Conservation (phyloP, 371 early-diverging fungal genomes). For the Mucor ambiguus region DNA sequence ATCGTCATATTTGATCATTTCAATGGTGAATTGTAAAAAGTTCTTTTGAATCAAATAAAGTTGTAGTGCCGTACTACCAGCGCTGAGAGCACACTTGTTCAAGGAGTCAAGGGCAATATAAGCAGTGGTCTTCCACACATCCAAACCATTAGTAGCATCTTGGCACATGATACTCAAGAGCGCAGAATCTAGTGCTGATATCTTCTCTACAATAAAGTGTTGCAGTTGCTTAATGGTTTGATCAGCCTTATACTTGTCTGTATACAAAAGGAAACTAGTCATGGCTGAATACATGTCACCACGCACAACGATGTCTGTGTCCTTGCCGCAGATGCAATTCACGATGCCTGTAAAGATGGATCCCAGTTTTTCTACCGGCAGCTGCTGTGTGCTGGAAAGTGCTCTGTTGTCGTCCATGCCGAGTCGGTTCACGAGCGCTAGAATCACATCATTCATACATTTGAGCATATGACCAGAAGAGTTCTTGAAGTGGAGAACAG, state of each 20-base stretch:
- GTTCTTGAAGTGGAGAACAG: slow-evolving; percentile 37
- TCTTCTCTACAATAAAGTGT: slow-evolving; percentile 35
- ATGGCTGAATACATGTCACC: slow-evolving; percentile 85
- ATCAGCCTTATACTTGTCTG: slow-evolving; percentile 11
- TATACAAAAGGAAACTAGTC: slow-evolving; percentile 65
- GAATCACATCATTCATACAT: slow-evolving; percentile 62
- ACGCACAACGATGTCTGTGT: slow-evolving; percentile 66
- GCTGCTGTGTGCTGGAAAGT: slow-evolving; percentile 37
- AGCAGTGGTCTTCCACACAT: slow-evolving; percentile 86
- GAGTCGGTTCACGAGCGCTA: slow-evolving; percentile 44
- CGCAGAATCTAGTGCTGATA: slow-evolving; percentile 60
- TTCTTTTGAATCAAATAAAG: slow-evolving; percentile 68
- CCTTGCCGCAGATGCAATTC: slow-evolving; percentile 63
- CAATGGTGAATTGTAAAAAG: slow-evolving; percentile 66
- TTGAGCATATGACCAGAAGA: slow-evolving; percentile 54
- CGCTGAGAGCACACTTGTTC: slow-evolving; percentile 53
- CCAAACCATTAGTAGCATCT: slow-evolving; percentile 83
- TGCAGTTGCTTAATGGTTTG: slow-evolving; percentile 23
- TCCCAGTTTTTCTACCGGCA: slow-evolving; percentile 58
- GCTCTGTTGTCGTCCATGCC: slow-evolving; percentile 5
- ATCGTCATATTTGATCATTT: slow-evolving; percentile 72
- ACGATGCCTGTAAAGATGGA: slow-evolving; percentile 69
- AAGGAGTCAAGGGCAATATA: slow-evolving; percentile 78
- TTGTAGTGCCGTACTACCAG: slow-evolving; percentile 59
- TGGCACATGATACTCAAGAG: slow-evolving; percentile 71